Evolutionary conservation across 2,329 filamentous ascomycete species (phyloP).

Genomic region (Penicillium expansum): DNA sequence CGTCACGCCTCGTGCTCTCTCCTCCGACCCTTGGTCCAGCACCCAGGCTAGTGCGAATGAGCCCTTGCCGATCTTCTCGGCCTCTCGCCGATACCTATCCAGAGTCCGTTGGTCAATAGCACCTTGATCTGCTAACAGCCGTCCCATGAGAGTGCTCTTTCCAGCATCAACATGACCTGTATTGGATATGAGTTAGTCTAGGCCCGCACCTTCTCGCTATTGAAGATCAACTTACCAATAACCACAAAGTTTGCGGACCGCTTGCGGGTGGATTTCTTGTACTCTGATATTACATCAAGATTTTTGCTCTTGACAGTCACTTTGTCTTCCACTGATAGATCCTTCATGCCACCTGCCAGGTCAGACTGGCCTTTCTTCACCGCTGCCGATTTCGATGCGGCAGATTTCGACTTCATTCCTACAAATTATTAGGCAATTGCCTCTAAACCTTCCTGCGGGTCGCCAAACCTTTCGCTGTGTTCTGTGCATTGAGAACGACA

Average conservation of each 20-base stretch:
- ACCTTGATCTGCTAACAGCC: slow-evolving; percentile 83
- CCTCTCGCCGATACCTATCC: slow-evolving; percentile 83
- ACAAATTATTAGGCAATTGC: slow-evolving; percentile 39
- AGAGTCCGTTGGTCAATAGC: slow-evolving; percentile 85
- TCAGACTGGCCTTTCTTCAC: slow-evolving; percentile 45
- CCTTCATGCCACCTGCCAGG: slow-evolving; percentile 49
- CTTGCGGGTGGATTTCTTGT: slow-evolving; percentile 71
- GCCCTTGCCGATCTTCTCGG: slow-evolving; percentile 85
- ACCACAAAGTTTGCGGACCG: slow-evolving; percentile 87
- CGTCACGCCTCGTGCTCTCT: slow-evolving; percentile 84
- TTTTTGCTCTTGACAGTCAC: slow-evolving; percentile 68
- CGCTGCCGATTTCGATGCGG: slow-evolving; percentile 38
- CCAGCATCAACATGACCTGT: slow-evolving; percentile 93
- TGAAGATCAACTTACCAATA: slow-evolving; percentile 61
- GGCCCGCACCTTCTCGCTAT: neutral
- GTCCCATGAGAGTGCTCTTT: slow-evolving; percentile 96
- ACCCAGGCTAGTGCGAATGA: slow-evolving; percentile 98
- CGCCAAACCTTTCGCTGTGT: slow-evolving; percentile 69
- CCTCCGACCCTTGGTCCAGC: slow-evolving; percentile 85
- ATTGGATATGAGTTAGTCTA: slow-evolving; percentile 25
- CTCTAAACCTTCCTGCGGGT: slow-evolving; percentile 39
- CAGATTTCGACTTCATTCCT: slow-evolving; percentile 47
- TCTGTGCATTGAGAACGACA: slow-evolving; percentile 80
- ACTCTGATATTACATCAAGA: slow-evolving; percentile 78
- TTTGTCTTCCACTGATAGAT: slow-evolving; percentile 50